phyloP scores from a whole-genome alignment of 2,329 filamentous ascomycete species.

The Mycogone perniciosa region DNA sequence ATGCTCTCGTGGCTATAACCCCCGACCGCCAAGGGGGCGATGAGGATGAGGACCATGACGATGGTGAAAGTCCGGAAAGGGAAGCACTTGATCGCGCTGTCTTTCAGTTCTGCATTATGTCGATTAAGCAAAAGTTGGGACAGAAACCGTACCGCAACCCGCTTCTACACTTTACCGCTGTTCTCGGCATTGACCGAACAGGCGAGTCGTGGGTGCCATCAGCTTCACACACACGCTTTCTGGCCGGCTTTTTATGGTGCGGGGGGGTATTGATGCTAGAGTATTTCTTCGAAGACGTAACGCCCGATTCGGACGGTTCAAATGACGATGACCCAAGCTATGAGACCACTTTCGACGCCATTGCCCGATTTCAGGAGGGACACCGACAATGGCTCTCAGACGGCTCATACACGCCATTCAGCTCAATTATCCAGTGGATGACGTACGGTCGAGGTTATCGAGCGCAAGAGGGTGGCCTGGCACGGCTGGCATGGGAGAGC shows the following conservation, averaged over 20 bases:
- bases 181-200: background rate
- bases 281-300: background rate
- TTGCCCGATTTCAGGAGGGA: background rate
- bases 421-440: constrained; percentile 2
- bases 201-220: background rate
- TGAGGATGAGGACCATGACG: too few relatives aligned
- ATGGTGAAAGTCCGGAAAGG: too few relatives aligned
- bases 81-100: background rate
- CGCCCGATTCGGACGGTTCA: background rate
- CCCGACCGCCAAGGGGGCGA: too few relatives aligned
- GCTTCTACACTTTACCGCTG: background rate
- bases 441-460: background rate
- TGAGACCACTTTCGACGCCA: background rate
- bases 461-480: too few relatives aligned
- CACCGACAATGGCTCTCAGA: background rate
- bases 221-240: background rate
- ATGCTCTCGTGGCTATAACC: too few relatives aligned
- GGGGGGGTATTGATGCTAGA: background rate
- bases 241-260: background rate
- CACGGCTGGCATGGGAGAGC: too few relatives aligned
- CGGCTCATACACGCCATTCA: background rate
- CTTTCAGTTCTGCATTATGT: background rate
- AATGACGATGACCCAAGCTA: background rate
- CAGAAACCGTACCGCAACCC: background rate
- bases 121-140: background rate